phyloP scores from a whole-genome alignment of 2,329 filamentous ascomycete genomes.

The Sporothrix globosa region DNA sequence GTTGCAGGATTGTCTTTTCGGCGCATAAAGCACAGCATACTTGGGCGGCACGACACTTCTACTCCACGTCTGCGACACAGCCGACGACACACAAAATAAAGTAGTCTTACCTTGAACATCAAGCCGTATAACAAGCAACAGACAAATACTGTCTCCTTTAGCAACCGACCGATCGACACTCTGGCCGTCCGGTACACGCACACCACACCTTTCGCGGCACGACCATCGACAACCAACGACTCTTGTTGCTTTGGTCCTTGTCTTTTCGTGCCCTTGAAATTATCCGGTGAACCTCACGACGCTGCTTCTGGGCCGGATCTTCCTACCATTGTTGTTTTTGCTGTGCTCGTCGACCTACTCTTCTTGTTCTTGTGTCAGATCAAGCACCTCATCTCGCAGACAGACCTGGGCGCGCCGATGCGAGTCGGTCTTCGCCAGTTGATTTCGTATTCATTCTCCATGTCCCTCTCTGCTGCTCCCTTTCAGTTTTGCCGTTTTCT shows the following conservation, averaged over 20 bases:
- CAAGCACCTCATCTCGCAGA: not conserved
- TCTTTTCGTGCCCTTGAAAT: slow-evolving; percentile 4
- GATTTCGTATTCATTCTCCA: not conserved
- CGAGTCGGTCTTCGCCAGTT: not conserved
- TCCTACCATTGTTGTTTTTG: not conserved
- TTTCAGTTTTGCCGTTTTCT: not conserved
- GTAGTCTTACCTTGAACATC: not conserved
- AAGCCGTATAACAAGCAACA: slow-evolving; percentile 8
- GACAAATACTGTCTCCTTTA: not conserved
- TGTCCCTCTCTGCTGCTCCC: not conserved
- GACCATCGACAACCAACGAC: not conserved
- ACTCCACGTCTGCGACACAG: not conserved
- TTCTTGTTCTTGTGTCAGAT: not conserved
- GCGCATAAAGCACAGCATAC: slow-evolving; percentile 7
- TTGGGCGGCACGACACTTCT: not conserved
- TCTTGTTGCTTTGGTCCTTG: not conserved
- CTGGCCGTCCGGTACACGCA: slow-evolving; percentile 10
- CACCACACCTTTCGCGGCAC: not conserved
- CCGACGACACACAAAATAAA: not conserved
- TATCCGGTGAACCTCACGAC: slow-evolving; percentile 22
- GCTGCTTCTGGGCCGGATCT: not conserved
- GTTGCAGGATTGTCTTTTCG: slow-evolving; percentile 7
- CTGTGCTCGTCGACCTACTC: not conserved
- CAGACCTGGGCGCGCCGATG: not conserved
- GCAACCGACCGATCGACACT: slow-evolving; percentile 11